A percentile compares a stretch with the other conserved stretches of the same genome.
These are phyloP conservation scores for Immersiella caudata DNA, from an alignment of 495 filamentous ascomycete genomes.

Conservation along the genomic window DNA sequence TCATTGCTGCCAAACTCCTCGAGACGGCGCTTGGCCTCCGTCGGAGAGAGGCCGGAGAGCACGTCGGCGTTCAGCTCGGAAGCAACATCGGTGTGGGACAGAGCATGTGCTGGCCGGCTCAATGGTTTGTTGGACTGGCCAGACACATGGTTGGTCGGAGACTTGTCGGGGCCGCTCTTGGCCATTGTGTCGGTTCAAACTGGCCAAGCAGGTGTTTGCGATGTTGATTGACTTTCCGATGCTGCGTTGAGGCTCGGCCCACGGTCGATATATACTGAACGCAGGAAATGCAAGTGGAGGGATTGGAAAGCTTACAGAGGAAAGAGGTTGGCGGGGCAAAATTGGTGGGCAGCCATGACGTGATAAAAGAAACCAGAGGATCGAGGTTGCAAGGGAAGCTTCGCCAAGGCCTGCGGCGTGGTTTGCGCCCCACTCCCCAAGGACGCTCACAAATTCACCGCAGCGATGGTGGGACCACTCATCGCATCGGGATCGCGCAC, in stretches of 20 bases:
- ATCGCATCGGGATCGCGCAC: neutral
- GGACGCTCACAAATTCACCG: neutral
- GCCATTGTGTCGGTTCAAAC: constrained; percentile 19
- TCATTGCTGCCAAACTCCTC: constrained; percentile 51
- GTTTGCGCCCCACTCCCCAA: neutral
- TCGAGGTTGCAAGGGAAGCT: constrained; percentile 8
- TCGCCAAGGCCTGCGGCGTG: constrained; percentile 1
- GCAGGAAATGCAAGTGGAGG: neutral
- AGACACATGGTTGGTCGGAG: constrained; percentile 46
- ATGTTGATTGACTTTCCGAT: neutral
- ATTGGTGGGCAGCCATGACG: constrained; percentile 7
- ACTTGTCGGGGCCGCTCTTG: constrained; percentile 22
- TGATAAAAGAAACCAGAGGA: neutral
- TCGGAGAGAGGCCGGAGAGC: constrained; percentile 47
- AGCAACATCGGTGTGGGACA: constrained; percentile 57
- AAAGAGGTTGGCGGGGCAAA: neutral
- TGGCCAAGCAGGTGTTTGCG: neutral
- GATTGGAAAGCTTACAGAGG: neutral
- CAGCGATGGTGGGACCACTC: constrained; percentile 8
- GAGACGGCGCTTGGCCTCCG: constrained; percentile 47
- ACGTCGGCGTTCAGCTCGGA: constrained; percentile 60
- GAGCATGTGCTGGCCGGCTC: constrained; percentile 65
- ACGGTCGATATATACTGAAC: neutral
- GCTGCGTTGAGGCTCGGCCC: neutral
- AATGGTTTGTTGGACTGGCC: constrained; percentile 58